Base-by-base conservation (phyloP, 352 stramenopile species). In the Phytophthora fragariae region DNA sequence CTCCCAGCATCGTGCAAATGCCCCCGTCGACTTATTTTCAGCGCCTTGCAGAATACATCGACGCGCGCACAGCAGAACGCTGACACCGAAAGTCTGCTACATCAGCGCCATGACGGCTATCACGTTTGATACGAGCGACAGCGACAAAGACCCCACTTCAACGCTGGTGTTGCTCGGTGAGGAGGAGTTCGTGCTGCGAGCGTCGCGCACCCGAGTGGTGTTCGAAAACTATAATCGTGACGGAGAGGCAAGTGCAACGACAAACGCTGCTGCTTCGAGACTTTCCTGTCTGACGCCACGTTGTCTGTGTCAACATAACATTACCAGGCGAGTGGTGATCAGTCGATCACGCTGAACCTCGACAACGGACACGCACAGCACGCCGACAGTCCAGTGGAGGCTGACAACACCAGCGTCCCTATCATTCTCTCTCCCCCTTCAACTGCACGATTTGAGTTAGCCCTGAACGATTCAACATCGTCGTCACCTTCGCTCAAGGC, bases 391-490 rank as follows among this genome's bases (percentile, higher is more conserved):
- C 24, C 33, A 14, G 55, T 14, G 15, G 60, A 33, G 29, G 15
- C 21, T 17, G 49, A 65, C 56, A 41, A 59, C 7, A 60, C 21
- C 12, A 29, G 37, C 1, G 46, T 91, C 14, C 83, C 85, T 0
- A 70, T 92, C 14, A 76, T 91, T 19, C 62, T 91, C 63, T 89
- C 85, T 27, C 57, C 71, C 6, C 86, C 83, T 8, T 81, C 82
- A 46, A 92, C 82, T 14, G 6, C 59, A 33, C 79, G 83, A 6
- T 94, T 92, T 60, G 68, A 70, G 31, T 14, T 88, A n/a, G 62
- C 31, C 24, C 24, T 50, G 9, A n/a, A 50, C 39, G 61, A 66
- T 17, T 35, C 11, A 12, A 41, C 49, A 5, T 39, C 50, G 24
- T 70, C 35, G 11, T 41, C 11, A 19, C 41, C 62, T 65, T 35